phyloP scores from a whole-genome alignment of 306 rosid species.

The Spatholobus suberectus region DNA sequence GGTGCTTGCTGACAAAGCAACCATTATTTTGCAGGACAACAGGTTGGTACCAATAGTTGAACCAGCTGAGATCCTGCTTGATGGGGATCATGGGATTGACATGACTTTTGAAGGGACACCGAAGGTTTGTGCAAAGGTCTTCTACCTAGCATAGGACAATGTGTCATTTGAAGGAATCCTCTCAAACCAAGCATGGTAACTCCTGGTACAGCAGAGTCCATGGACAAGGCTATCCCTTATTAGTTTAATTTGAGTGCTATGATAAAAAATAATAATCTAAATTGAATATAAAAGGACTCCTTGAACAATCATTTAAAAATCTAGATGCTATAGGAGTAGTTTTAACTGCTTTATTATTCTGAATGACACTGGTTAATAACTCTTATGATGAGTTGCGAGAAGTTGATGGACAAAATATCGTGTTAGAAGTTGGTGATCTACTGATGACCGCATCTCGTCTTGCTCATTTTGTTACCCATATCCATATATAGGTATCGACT shows the following conservation, averaged over 20 bases:
- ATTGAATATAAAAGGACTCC: not conserved
- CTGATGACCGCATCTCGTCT: too few species aligned
- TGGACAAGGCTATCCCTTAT: constrained; percentile 60
- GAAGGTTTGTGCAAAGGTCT: constrained; percentile 73
- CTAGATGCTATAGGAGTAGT: too few species aligned
- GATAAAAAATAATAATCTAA: not conserved
- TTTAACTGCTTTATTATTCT: not conserved
- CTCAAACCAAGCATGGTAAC: constrained; percentile 73
- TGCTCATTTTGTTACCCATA: too few species aligned
- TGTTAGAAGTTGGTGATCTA: too few species aligned
- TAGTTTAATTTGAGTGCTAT: not conserved
- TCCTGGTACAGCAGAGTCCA: constrained; percentile 70
- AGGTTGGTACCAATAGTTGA: constrained; percentile 75
- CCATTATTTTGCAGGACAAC: constrained; percentile 46
- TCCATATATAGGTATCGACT: too few species aligned
- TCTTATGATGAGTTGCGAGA: not conserved
- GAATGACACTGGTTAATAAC: not conserved
- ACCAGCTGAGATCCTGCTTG: constrained; percentile 65
- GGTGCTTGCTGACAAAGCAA: constrained; percentile 17
- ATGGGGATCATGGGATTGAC: constrained; percentile 69
- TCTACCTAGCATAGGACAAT: constrained; percentile 65
- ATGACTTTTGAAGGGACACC: constrained; percentile 63
- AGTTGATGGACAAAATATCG: too few species aligned
- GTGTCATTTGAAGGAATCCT: constrained; percentile 71
- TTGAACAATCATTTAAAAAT: not conserved